Evolutionary conservation across 2,329 filamentous ascomycete species (phyloP).

Genomic region (Trichothecium roseum): DNA sequence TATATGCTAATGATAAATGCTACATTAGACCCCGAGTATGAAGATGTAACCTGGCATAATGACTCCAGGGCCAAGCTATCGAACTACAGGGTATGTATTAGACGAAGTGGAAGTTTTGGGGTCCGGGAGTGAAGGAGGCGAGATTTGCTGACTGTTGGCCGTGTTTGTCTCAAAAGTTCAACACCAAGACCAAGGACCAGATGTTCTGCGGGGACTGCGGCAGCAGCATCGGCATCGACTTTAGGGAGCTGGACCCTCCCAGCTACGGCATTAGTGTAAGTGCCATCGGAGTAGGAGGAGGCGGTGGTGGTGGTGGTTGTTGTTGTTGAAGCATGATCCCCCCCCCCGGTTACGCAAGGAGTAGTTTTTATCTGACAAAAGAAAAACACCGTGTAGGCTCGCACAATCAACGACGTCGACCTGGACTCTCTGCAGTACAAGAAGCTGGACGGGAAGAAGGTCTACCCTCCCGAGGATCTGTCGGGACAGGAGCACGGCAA

Average conservation of each 20-base stretch:
- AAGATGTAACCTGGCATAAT: constrained; percentile 31
- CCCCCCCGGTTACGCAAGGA: no score
- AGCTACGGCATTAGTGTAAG: constrained; percentile 34
- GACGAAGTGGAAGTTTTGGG: no score
- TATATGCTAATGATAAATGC: not conserved
- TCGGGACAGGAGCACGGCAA: constrained; percentile 19
- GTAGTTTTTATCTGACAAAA: no score
- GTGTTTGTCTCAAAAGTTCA: no score
- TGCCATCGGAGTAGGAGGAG: no score
- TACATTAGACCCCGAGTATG: constrained; percentile 23
- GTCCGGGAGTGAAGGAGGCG: no score
- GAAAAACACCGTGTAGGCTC: constrained; percentile 17
- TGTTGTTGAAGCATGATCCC: no score
- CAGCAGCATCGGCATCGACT: constrained; percentile 35
- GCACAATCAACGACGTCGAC: constrained; percentile 29
- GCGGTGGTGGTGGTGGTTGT: no score
- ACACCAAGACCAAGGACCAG: constrained; percentile 35
- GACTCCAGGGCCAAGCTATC: constrained; percentile 22
- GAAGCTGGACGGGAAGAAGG: constrained; percentile 24
- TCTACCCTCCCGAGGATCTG: constrained; percentile 24
- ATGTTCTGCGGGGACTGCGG: constrained; percentile 39
- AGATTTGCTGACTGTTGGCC: no score
- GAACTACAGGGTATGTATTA: constrained; percentile 17
- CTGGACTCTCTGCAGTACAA: constrained; percentile 24
- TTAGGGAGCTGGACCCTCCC: constrained; percentile 15